These are phyloP conservation scores for Microstegium vimineum DNA, from an alignment of 176 grass and related monocot genomes.

Conservation along the genomic window DNA sequence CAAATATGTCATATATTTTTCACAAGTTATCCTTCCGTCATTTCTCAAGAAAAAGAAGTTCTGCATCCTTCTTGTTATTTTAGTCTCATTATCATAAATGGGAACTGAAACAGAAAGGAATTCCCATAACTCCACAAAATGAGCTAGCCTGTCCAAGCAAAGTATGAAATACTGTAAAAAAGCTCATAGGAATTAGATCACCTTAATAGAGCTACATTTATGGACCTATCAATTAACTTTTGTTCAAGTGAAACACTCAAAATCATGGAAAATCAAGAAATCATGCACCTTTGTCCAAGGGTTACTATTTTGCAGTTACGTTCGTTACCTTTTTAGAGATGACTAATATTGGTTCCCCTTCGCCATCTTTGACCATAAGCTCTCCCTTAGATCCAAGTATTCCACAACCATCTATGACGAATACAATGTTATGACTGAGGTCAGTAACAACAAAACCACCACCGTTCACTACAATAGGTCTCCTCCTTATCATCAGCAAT, in stretches of 20 bases:
- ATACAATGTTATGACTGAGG: slow-evolving; percentile 44
- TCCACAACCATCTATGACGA: slow-evolving; percentile 80
- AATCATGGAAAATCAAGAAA: neutral
- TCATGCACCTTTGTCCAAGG: neutral
- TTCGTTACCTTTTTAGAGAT: slow-evolving; percentile 80
- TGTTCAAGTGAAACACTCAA: slow-evolving; percentile 6
- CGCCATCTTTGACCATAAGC: slow-evolving; percentile 58
- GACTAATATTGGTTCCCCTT: slow-evolving; percentile 64
- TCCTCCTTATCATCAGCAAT: slow-evolving; percentile 60
- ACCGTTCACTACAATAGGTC: slow-evolving; percentile 63
- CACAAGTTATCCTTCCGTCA: neutral
- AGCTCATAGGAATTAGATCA: neutral
- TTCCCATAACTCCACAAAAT: slow-evolving; percentile 10
- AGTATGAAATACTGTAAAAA: neutral
- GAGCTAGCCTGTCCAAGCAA: neutral
- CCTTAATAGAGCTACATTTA: slow-evolving; percentile 1
- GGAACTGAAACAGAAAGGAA: slow-evolving; percentile 9
- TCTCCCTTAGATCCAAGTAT: slow-evolving; percentile 73
- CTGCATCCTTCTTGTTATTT: neutral
- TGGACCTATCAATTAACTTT: slow-evolving; percentile 16
- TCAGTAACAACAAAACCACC: slow-evolving; percentile 85
- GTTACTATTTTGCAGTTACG: slow-evolving; percentile 8
- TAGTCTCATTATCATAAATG: neutral
- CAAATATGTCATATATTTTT: neutral
- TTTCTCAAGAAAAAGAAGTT: slow-evolving; percentile 14